Conservation (phyloP, 495 filamentous ascomycete genomes). For the Aspergillus biplanus region DNA sequence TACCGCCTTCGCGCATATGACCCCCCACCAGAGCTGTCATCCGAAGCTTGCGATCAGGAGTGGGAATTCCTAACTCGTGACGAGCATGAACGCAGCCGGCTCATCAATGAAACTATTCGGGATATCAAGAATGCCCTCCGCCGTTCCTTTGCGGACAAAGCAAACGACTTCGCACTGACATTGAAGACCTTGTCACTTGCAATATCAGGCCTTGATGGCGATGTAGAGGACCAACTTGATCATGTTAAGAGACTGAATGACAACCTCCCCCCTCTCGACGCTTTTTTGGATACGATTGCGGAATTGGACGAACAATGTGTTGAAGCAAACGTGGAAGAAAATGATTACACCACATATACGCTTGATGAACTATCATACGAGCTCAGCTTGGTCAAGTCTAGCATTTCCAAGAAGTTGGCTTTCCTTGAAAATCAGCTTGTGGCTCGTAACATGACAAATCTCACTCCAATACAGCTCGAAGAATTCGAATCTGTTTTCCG, state of each 20-base stretch:
- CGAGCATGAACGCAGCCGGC: constrained; percentile 83
- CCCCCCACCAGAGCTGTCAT: constrained; percentile 76
- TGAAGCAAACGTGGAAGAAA: constrained; percentile 98
- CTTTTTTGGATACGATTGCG: constrained; percentile 82
- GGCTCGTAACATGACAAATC: constrained; percentile 96
- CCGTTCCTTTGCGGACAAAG: constrained; percentile 90
- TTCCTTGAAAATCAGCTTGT: constrained; percentile 98
- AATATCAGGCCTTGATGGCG: constrained; percentile 92
- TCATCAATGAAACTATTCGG: constrained; percentile 97
- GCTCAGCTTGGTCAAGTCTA: constrained; percentile 83
- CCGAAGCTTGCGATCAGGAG: constrained; percentile 79
- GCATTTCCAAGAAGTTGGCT: constrained; percentile 90
- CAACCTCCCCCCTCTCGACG: constrained; percentile 83
- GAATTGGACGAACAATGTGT: constrained; percentile 83
- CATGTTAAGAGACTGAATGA: constrained; percentile 81
- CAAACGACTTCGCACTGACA: constrained; percentile 94
- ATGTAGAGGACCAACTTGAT: constrained; percentile 88
- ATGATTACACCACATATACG: constrained; percentile 97
- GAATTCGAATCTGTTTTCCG: constrained; percentile 98
- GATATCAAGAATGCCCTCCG: constrained; percentile 97
- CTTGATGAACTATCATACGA: constrained; percentile 97
- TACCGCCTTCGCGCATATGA: constrained; percentile 91
- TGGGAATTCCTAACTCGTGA: constrained; percentile 78
- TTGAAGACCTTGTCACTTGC: constrained; percentile 91
- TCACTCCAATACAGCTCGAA: constrained; percentile 96